These are phyloP conservation scores for Fusarium chlamydosporum DNA, from an alignment of 2,329 filamentous ascomycete species.

Conservation along the genomic window DNA sequence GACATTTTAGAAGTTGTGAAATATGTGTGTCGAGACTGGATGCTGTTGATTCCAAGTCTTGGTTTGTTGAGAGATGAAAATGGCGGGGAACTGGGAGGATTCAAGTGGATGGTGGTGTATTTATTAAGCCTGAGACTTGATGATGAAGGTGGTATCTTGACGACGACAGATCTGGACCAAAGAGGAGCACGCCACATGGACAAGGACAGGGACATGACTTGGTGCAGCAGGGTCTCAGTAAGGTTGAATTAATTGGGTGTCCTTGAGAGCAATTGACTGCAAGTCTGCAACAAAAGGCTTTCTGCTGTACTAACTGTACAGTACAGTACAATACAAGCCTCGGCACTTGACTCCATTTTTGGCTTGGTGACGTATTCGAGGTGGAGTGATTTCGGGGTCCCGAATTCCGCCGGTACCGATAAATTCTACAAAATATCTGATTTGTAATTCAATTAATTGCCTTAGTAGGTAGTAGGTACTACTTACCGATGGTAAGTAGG, in stretches of 20 bases:
- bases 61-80: conserved; percentile 35
- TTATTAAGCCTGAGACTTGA: conserved; percentile 36
- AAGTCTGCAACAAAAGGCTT: conserved; percentile 7
- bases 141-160: conserved; percentile 9
- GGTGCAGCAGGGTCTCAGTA: neutral
- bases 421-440: neutral
- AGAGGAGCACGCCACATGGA: conserved; percentile 30
- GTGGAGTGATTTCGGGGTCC: conserved; percentile 38
- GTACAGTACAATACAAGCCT: conserved; percentile 33
- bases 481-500: no score
- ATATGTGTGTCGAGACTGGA: conserved; percentile 13
- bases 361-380: conserved; percentile 43
- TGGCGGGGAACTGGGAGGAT: conserved; percentile 28
- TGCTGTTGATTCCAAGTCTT: conserved; percentile 20
- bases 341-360: conserved; percentile 43
- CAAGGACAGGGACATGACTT: conserved; percentile 10
- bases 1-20: conserved; percentile 54
- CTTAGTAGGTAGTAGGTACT: no score
- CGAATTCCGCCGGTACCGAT: conserved; percentile 46
- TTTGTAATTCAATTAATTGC: conserved; percentile 34
- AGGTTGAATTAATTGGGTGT: conserved; percentile 7
- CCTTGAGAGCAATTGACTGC: neutral
- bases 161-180: conserved; percentile 18
- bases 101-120: conserved; percentile 31
- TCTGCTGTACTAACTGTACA: conserved; percentile 2